Conservation (phyloP, 2,329 filamentous ascomycete species). For the Fusarium falciforme region DNA sequence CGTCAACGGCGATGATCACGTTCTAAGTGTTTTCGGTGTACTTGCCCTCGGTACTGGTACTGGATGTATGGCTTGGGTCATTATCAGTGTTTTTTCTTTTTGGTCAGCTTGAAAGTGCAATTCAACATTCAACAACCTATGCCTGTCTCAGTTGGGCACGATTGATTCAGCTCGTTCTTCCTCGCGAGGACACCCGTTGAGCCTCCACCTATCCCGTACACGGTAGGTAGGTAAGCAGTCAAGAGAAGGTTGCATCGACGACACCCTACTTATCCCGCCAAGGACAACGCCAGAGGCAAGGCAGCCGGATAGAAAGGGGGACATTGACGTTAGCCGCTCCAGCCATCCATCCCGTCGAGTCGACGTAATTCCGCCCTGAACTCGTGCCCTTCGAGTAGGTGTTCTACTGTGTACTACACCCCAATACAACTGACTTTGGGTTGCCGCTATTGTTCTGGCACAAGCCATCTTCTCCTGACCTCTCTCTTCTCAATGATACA, state of each 20-base stretch:
- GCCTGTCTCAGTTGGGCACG: constrained; percentile 9
- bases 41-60: not conserved
- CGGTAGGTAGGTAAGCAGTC: not conserved
- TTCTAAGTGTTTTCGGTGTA: not conserved
- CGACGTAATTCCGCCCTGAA: constrained; percentile 10
- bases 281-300: constrained; percentile 21
- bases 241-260: constrained; percentile 38
- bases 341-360: constrained; percentile 22
- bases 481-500: not conserved
- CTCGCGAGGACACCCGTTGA: not conserved
- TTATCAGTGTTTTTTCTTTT: not conserved
- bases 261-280: constrained; percentile 37
- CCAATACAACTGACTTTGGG: constrained; percentile 12
- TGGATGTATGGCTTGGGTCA: not conserved
- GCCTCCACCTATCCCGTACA: constrained; percentile 2
- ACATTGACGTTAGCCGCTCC: constrained; percentile 32
- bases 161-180: constrained; percentile 1
- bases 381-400: constrained; percentile 13
- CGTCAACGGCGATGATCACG: constrained; percentile 13
- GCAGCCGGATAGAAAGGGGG: constrained; percentile 8
- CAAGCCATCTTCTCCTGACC: not conserved
- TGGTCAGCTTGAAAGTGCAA: not conserved
- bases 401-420: constrained; percentile 3
- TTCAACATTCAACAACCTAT: not conserved
- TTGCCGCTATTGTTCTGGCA: not conserved